Percentiles rank a stretch among this genome's conserved stretches.
Conservation (phyloP, 2,329 filamentous ascomycete species). For the Epichloe gansuensis region DNA sequence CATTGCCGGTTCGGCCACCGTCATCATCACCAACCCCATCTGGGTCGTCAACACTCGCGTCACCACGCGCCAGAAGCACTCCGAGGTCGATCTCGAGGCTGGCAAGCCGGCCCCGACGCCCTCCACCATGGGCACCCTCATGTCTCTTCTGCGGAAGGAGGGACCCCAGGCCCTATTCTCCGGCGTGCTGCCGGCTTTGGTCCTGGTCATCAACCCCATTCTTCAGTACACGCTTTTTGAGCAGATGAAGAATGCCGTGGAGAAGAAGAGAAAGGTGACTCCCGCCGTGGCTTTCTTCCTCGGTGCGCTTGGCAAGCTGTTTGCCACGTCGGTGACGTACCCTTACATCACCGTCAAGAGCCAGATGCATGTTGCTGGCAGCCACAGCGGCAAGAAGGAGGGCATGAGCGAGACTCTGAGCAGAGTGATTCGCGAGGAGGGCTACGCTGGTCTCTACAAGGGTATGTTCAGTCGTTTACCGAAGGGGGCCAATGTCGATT, state of each 20-base stretch:
- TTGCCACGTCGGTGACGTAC: slow-evolving; percentile 89
- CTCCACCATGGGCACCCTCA: slow-evolving; percentile 69
- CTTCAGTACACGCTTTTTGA: slow-evolving; percentile 98
- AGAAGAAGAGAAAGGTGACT: slow-evolving; percentile 62
- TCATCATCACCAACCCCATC: slow-evolving; percentile 94
- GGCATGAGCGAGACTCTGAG: slow-evolving; percentile 67
- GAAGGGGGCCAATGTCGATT: not conserved
- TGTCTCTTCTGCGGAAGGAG: slow-evolving; percentile 71
- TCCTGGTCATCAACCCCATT: slow-evolving; percentile 96
- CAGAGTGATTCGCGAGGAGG: slow-evolving; percentile 75
- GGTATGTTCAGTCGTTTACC: slow-evolving; percentile 36
- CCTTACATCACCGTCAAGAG: slow-evolving; percentile 99
- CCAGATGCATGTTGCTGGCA: slow-evolving; percentile 80
- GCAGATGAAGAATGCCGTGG: slow-evolving; percentile 86
- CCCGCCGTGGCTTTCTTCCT: slow-evolving; percentile 82
- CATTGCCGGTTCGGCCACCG: slow-evolving; percentile 84
- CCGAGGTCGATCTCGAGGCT: slow-evolving; percentile 30
- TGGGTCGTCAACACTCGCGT: slow-evolving; percentile 99
- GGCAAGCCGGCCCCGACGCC: slow-evolving; percentile 33
- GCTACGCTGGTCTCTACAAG: slow-evolving; percentile 86
- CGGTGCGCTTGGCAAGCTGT: slow-evolving; percentile 84
- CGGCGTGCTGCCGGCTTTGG: slow-evolving; percentile 81
- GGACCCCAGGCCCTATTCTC: slow-evolving; percentile 78
- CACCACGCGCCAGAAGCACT: slow-evolving; percentile 66
- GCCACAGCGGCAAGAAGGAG: slow-evolving; percentile 60